Percentiles rank a stretch among this genome's conserved stretches.
Conservation (phyloP, 2,329 filamentous ascomycete genomes). For the Fusarium mangiferae region DNA sequence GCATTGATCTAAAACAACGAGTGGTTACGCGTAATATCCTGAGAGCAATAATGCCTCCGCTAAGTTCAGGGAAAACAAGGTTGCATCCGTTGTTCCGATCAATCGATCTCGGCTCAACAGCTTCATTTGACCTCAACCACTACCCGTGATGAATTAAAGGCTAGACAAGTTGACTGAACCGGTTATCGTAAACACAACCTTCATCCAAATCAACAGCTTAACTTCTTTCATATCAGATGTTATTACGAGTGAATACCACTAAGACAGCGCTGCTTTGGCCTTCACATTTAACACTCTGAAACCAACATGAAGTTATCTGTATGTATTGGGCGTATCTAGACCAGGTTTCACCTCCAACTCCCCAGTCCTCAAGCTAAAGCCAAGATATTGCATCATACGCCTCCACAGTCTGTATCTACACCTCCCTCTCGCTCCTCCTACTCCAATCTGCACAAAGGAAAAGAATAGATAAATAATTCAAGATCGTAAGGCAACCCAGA, state of each 20-base stretch:
- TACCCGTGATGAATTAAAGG: not conserved
- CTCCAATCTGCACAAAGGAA: slow-evolving; percentile 43
- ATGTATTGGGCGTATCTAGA: slow-evolving; percentile 30
- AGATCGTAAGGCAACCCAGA: slow-evolving; percentile 15
- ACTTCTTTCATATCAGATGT: not conserved
- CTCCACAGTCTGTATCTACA: slow-evolving; percentile 40
- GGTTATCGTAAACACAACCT: not conserved
- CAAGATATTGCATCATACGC: slow-evolving; percentile 28
- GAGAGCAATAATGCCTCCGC: not conserved
- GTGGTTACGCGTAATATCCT: not conserved
- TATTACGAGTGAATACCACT: not conserved
- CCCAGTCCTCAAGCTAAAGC: slow-evolving; percentile 19
- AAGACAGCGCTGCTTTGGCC: not conserved
- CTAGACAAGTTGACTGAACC: not conserved
- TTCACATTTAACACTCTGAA: not conserved
- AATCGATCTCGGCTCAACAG: slow-evolving; percentile 20
- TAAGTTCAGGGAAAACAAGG: not conserved
- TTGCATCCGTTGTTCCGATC: slow-evolving; percentile 21
- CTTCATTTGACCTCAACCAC: slow-evolving; percentile 20
- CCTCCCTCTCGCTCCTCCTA: slow-evolving; percentile 13
- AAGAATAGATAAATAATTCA: slow-evolving; percentile 19
- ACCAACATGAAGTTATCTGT: slow-evolving; percentile 14
- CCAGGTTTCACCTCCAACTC: slow-evolving; percentile 22
- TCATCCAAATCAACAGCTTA: not conserved
- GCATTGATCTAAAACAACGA: not conserved